Evolutionary conservation across 805 yeast species (phyloP), one percentile per base, ranked within the genome.

Genomic region (Ogataea wickerhamii): DNA sequence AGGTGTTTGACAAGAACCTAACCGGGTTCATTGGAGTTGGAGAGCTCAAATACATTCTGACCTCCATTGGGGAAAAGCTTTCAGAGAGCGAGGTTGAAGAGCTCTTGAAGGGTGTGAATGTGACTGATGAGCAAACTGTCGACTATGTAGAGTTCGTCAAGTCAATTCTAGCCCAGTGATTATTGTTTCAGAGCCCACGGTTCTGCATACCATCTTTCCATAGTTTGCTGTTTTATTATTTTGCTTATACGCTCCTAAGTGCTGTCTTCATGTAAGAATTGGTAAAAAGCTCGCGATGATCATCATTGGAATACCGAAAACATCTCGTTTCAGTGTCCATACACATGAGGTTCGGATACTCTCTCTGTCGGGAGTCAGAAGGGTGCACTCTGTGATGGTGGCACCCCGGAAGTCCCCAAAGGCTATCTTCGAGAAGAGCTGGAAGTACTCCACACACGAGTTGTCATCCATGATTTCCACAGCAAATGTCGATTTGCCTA

Each of bases 1-100:
- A 93, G 68, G 97, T 93, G 5, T 93, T 93, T 53, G 99, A 93
- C 68, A 93, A 91, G 69, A 95, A 88, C 49, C 78, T 83, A 48
- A 84, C 96, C 14, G 99, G 99, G 4, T 86, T 82, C 67, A 93
- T 93, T 52, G 95, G 97, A 28, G 95, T 93, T 31, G 99, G 99
- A 41, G 98, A 93, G 67, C 75, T 93, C 55, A 79, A 95, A 62
- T 93, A 93, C 66, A 88, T 93, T 61, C 73, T 93, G 58, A 93
- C 98, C 23, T 84, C 96, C 5, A 80, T 93, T 52, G 99, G 99
- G 43, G 99, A 93, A 66, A 89, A 89, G 66, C 71, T 93, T 52
- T 65, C 84, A 12, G 96, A 88, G 52, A 71, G 78, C 30, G 99
- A 93, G 67, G 97, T 93, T 37, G 97, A 91, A 54, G 98, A 94